Evolutionary conservation across 495 filamentous ascomycete species (phyloP).

Genomic region (Penicillium malachiteum): DNA sequence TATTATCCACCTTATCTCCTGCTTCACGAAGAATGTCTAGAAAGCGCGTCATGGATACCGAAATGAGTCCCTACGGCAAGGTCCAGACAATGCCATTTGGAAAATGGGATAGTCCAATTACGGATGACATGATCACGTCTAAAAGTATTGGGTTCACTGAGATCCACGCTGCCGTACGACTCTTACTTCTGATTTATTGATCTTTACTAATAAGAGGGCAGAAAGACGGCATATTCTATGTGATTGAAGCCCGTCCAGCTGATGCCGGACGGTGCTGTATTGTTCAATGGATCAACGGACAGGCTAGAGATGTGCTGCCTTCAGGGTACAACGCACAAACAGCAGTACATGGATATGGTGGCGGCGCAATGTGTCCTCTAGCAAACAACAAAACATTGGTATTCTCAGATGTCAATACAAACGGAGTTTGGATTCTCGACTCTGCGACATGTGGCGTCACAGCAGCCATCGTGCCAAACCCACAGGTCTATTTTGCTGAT

Average conservation of each 20-base stretch:
- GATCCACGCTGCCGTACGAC: slow-evolving; percentile 14
- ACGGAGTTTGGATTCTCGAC: slow-evolving; percentile 31
- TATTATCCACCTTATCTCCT: background rate
- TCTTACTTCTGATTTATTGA: slow-evolving; percentile 1
- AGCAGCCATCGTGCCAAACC: background rate
- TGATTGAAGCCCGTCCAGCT: slow-evolving; percentile 30
- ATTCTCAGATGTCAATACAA: slow-evolving; percentile 34
- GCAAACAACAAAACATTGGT: slow-evolving; percentile 25
- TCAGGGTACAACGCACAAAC: slow-evolving; percentile 28
- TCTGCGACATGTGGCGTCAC: slow-evolving; percentile 12
- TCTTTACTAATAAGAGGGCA: background rate
- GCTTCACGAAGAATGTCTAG: background rate
- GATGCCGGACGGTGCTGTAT: slow-evolving; percentile 33
- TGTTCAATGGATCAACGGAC: slow-evolving; percentile 21
- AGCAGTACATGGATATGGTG: slow-evolving; percentile 45
- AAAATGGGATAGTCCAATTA: slow-evolving; percentile 40
- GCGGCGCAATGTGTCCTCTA: slow-evolving; percentile 27
- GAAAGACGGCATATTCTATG: slow-evolving; percentile 29
- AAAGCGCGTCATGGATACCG: background rate
- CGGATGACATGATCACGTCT: slow-evolving; percentile 12
- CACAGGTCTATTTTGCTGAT: background rate
- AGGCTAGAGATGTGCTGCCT: slow-evolving; percentile 33
- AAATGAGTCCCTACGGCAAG: background rate
- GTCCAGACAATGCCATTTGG: slow-evolving; percentile 31
- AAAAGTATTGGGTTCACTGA: slow-evolving; percentile 8